These are phyloP conservation scores for Senna tora DNA, from an alignment of 306 rosid genomes.

Conservation along the genomic window DNA sequence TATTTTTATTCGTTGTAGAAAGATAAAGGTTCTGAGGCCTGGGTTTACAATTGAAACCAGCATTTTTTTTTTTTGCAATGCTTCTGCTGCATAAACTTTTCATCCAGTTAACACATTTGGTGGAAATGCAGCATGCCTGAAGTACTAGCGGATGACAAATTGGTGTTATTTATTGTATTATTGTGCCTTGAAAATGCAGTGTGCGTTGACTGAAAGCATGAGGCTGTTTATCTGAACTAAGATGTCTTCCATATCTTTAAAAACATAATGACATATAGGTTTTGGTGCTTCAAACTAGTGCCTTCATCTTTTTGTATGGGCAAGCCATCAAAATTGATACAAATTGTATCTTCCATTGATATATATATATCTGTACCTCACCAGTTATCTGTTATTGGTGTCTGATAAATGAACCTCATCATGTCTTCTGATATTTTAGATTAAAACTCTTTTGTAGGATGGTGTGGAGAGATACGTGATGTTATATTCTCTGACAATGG, in stretches of 20 bases:
- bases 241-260: not conserved
- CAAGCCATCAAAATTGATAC: not conserved
- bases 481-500: conserved; percentile 94
- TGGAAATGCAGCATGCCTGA: conserved; percentile 1
- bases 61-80: not conserved
- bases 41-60: not conserved
- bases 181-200: not conserved
- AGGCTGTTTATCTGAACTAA: not conserved
- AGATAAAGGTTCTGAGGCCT: not conserved
- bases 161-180: not conserved
- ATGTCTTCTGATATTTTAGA: conserved; percentile 12
- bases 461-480: conserved; percentile 99
- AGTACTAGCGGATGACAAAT: not conserved
- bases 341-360: not conserved
- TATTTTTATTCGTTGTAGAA: not conserved
- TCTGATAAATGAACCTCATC: not conserved
- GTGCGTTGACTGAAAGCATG: not conserved
- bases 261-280: not conserved
- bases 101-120: not conserved
- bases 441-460: conserved; percentile 58
- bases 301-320: not conserved
- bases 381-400: not conserved
- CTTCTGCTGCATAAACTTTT: not conserved
- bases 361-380: not conserved
- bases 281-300: not conserved